Base-by-base conservation (phyloP, 345 rosid species). In the Erodium maritimum region DNA sequence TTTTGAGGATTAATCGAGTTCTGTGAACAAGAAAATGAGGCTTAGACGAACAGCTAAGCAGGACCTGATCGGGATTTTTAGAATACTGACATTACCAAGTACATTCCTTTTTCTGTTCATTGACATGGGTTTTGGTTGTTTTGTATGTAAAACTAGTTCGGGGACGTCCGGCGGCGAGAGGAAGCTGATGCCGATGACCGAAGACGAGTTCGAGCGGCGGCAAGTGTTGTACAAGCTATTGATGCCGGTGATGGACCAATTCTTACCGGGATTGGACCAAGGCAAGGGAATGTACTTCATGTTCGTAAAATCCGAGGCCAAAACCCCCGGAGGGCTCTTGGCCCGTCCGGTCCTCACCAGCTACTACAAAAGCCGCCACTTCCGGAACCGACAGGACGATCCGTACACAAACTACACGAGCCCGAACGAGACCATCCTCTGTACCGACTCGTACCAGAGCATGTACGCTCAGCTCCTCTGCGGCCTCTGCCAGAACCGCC, bases 81-180 rank as follows among this genome's bases (percentile, higher is more conserved):
- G n/a, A n/a, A n/a, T n/a, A n/a, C n/a, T n/a, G n/a, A n/a, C n/a
- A n/a, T n/a, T n/a, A n/a, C n/a, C n/a, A n/a, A n/a, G n/a, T n/a
- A n/a, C n/a, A n/a, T n/a, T n/a, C n/a, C n/a, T 29, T 29, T 29
- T 29, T 29, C 0, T 29, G 37, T 29, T 5, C 5, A 6, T 12
- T 42, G 48, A 11, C 48, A 42, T 10, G 48, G 48, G 14, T 0
- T 42, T 42, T 42, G 2, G 17, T 7, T 42, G 48, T 42, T 42
- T 7, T 14, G 14, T 14, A 7, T 42, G 12, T 42, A 42, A 0
- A 42, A 42, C 17, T 12, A 42, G 48, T 12, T 42, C 48, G 48
- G 96, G 98, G 12, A 91, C 98, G 55, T 91, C 98, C 19, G 98
- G 93, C 5, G 96, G 98, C 19, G 98, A 91, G 69, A 84, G 98